These are phyloP conservation scores for Talaromyces wortmannii DNA, from an alignment of 495 filamentous ascomycete species.

Conservation along the genomic window DNA sequence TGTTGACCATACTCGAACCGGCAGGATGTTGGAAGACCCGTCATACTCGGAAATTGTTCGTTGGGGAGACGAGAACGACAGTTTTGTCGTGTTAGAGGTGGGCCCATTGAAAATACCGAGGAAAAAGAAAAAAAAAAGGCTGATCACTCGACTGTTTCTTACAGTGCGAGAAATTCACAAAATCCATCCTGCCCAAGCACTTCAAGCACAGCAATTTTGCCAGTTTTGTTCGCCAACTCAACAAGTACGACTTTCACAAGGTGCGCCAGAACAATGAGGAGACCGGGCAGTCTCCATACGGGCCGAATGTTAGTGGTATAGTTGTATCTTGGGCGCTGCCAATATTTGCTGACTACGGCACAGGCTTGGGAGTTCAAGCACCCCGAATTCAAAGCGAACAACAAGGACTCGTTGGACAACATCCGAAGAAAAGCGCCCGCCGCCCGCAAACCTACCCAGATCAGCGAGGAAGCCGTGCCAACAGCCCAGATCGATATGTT, in stretches of 20 bases:
- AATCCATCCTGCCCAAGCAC: constrained; percentile 93
- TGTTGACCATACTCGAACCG: constrained; percentile 14
- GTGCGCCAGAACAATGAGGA: constrained; percentile 96
- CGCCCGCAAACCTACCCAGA: constrained; percentile 65
- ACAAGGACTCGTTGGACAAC: constrained; percentile 94
- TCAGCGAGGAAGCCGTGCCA: constrained; percentile 65
- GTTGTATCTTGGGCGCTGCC: not conserved
- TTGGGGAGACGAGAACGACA: constrained; percentile 92
- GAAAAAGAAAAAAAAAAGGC: not conserved
- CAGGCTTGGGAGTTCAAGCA: constrained; percentile 98
- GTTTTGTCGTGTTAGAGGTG: constrained; percentile 97
- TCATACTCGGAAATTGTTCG: constrained; percentile 87
- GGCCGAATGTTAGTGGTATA: constrained; percentile 65
- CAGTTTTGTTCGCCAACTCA: constrained; percentile 95
- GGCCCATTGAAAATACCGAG: not conserved
- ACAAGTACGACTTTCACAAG: constrained; percentile 99
- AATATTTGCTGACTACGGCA: not conserved
- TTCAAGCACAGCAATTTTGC: constrained; percentile 99
- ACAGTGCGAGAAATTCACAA: constrained; percentile 97
- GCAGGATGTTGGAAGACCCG: constrained; percentile 96
- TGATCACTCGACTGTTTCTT: not conserved
- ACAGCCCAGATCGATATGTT: constrained; percentile 86
- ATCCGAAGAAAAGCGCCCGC: constrained; percentile 94
- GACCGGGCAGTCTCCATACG: constrained; percentile 83
- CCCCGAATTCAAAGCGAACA: constrained; percentile 91